phyloP scores from a whole-genome alignment of 192 early-diverging fungal species.

The Coemansia javaensis region DNA sequence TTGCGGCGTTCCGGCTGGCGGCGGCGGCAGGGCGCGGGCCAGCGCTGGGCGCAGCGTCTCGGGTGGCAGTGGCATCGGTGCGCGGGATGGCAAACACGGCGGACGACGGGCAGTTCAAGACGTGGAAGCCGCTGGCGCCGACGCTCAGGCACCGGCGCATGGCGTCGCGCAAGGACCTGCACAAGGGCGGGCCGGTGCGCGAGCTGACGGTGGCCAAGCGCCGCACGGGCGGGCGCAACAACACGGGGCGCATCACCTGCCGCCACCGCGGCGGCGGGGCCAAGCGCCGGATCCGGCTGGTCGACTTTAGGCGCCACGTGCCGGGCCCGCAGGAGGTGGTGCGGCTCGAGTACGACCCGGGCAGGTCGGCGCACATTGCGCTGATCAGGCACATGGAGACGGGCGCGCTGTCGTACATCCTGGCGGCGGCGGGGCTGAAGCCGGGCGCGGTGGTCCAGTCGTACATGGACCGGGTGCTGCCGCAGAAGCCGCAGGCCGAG shows the following conservation, averaged over 20 bases:
- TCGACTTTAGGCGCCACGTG: constrained; percentile 80
- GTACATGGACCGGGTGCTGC: constrained; percentile 20
- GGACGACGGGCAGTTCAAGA: constrained; percentile 77
- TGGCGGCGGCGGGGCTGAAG: constrained; percentile 72
- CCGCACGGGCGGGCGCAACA: constrained; percentile 80
- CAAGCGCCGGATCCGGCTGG: constrained; percentile 75
- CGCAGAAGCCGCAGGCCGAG: constrained; percentile 4
- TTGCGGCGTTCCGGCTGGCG: too few relatives aligned
- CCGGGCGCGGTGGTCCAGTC: constrained; percentile 70
- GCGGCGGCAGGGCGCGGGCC: too few relatives aligned
- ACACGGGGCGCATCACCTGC: constrained; percentile 83
- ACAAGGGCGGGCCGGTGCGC: constrained; percentile 79
- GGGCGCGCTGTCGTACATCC: constrained; percentile 77
- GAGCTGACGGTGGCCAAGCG: constrained; percentile 78
- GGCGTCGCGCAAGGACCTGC: constrained; percentile 79
- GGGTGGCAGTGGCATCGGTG: too few relatives aligned
- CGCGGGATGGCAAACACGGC: constrained; percentile 34
- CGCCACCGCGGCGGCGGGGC: constrained; percentile 92
- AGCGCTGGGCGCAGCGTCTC: too few relatives aligned
- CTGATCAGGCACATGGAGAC: constrained; percentile 75
- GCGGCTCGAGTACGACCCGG: constrained; percentile 94
- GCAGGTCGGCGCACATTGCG: constrained; percentile 79
- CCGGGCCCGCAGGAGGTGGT: constrained; percentile 75
- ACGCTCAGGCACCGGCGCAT: constrained; percentile 81
- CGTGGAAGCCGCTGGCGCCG: constrained; percentile 83